Conservation (phyloP, 805 yeast species). For the Lipomyces spencermartinsiae region DNA sequence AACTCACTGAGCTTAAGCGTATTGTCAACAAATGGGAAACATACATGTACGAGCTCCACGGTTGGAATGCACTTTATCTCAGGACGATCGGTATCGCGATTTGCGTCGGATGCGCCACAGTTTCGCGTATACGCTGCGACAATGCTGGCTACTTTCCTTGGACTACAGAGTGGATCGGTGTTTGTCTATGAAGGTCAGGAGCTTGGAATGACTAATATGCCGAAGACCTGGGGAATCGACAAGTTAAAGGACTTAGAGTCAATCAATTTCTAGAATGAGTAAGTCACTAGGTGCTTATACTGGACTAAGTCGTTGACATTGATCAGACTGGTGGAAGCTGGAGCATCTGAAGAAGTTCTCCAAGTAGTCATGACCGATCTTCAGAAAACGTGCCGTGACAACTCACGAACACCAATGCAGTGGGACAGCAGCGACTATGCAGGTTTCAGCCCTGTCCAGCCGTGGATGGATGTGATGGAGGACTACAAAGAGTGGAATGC, state of each 20-base stretch:
- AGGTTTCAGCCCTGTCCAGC: slow-evolving; percentile 22
- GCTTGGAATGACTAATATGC: slow-evolving; percentile 43
- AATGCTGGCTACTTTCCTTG: slow-evolving; percentile 54
- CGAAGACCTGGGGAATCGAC: slow-evolving; percentile 53
- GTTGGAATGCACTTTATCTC: slow-evolving; percentile 63
- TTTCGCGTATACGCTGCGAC: slow-evolving; percentile 54
- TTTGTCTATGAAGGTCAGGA: slow-evolving; percentile 69
- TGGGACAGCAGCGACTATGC: slow-evolving; percentile 53
- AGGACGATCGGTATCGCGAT: slow-evolving; percentile 64
- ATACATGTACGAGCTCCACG: slow-evolving; percentile 57
- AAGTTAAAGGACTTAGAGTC: slow-evolving; percentile 60
- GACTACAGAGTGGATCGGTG: slow-evolving; percentile 61
- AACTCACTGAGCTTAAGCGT: slow-evolving; percentile 28
- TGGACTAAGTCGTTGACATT: too few species aligned
- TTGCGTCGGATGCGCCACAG: slow-evolving; percentile 53
- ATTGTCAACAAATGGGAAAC: slow-evolving; percentile 33
- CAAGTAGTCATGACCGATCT: slow-evolving; percentile 35
- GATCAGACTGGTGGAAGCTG: too few species aligned
- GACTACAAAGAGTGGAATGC: slow-evolving; percentile 57
- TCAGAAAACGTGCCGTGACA: slow-evolving; percentile 55
- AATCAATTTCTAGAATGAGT: slow-evolving; percentile 49
- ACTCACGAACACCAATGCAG: slow-evolving; percentile 61
- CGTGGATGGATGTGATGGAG: slow-evolving; percentile 62
- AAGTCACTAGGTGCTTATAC: too few species aligned
- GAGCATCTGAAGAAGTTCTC: slow-evolving; percentile 13